phyloP scores from a whole-genome alignment of 257 asterid genomes.

The Fraxinus pennsylvanica region DNA sequence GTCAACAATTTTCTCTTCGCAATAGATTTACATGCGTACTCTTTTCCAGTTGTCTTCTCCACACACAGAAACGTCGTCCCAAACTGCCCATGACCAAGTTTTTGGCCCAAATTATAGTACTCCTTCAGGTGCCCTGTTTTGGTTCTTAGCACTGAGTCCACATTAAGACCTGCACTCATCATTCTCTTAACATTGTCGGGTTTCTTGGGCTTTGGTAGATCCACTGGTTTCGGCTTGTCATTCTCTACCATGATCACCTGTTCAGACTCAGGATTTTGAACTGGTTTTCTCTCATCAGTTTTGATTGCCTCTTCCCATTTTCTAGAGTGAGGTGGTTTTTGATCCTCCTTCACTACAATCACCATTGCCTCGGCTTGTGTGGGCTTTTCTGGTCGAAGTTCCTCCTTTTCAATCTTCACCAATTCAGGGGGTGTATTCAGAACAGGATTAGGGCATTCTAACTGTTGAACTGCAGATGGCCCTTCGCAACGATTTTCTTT shows the following conservation, averaged over 20 bases:
- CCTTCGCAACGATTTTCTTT: neutral
- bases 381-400: neutral
- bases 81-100: slow-evolving; percentile 83
- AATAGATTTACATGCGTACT: slow-evolving; percentile 78
- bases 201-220: slow-evolving; percentile 28
- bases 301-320: slow-evolving; percentile 15
- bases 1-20: slow-evolving; percentile 70
- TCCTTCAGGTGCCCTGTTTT: slow-evolving; percentile 70
- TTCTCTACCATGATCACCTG: neutral
- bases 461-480: slow-evolving; percentile 4
- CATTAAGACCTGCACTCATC: slow-evolving; percentile 67
- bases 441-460: slow-evolving; percentile 10
- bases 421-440: slow-evolving; percentile 31
- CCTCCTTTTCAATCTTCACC: slow-evolving; percentile 32
- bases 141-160: slow-evolving; percentile 70
- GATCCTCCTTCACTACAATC: slow-evolving; percentile 25
- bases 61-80: slow-evolving; percentile 74
- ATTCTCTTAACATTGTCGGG: slow-evolving; percentile 45
- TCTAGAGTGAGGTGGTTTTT: slow-evolving; percentile 11
- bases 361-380: slow-evolving; percentile 12
- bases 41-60: slow-evolving; percentile 55
- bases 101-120: slow-evolving; percentile 55
- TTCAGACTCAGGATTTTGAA: neutral
- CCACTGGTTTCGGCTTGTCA: slow-evolving; percentile 20
- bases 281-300: slow-evolving; percentile 14